Evolutionary conservation across 352 stramenopile species (phyloP), one percentile per base, ranked within the genome.

Genomic region (Pythium dissimile): DNA sequence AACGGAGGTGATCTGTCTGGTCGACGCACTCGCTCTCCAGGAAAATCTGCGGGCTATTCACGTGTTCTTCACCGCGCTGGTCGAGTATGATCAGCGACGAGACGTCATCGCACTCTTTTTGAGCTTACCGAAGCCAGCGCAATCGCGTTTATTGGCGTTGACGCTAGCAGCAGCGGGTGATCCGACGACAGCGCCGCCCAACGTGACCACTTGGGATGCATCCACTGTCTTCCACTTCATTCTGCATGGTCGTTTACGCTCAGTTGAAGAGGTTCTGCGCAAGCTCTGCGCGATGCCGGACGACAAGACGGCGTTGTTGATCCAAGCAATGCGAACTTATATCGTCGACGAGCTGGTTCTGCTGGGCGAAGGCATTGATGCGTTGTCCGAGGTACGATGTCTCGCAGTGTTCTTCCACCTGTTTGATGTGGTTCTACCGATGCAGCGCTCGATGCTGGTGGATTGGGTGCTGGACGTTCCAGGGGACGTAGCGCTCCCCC

Each of bases 221-320:
- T 35, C 42, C n/a, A 59, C 73, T 28, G 54, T 87, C 1, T 70
- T 87, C 20, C 69, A 73, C n/a, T 60, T 89, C 9, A 69, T 89
- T 28, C 53, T 88, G 2, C 64, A 75, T 18, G 64, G 65, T 11
- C 56, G 59, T n/a, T 54, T 85, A 20, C 60, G 47, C 12, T 69
- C 58, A 8, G 55, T 72, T 8, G 72, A 83, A 23, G 41, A 62
- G 0, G 72, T 83, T 9, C 71, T 87, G 32, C 69, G 71, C 9
- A 87, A 85, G 16, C 28, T 89, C 16, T 66, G 54, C 11, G 59
- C 41, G 12, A 54, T 87, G 18, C 47, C 67, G 0, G 58, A 15
- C 6, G 46, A 71, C 9, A 60, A 64, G 27, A 46, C 58, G 0
- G 54, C 54, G 0, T 30, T 64, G 27, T 32, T 86, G 18, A 51